A percentile compares a stretch with the other conserved stretches of the same genome.
These are phyloP conservation scores for Pholiota conissans DNA, from an alignment of 768 basidiomycete genomes.

Conservation along the genomic window DNA sequence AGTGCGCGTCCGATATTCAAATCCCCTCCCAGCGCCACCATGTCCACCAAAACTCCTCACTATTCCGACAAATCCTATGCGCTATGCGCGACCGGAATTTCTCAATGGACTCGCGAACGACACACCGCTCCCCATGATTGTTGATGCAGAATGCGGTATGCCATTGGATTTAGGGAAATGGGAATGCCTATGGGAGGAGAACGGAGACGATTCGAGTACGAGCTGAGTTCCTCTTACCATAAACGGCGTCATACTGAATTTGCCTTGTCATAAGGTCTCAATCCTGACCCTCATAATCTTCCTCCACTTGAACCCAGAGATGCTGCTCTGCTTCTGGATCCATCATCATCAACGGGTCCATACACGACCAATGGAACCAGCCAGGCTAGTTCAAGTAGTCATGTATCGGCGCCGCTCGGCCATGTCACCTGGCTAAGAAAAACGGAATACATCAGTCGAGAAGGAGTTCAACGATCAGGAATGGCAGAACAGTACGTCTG, in stretches of 20 bases:
- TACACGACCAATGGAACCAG: constrained; percentile 39
- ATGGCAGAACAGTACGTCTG: constrained; percentile 56
- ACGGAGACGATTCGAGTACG: constrained; percentile 67
- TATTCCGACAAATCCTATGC: constrained; percentile 85
- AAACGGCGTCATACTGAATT: not conserved
- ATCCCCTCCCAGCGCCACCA: constrained; percentile 93
- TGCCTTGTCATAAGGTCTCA: constrained; percentile 38
- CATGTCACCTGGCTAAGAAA: constrained; percentile 91
- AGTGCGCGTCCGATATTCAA: constrained; percentile 90
- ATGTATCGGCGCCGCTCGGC: constrained; percentile 43
- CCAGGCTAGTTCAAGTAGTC: constrained; percentile 33
- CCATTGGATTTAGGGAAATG: constrained; percentile 85
- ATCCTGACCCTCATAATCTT: constrained; percentile 61
- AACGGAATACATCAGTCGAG: constrained; percentile 83
- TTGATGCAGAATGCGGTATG: constrained; percentile 97
- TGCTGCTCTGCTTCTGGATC: constrained; percentile 72
- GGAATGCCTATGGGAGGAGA: constrained; percentile 83
- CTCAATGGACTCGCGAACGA: constrained; percentile 79
- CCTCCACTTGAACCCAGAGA: constrained; percentile 74
- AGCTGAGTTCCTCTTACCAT: not conserved
- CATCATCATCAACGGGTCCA: constrained; percentile 44
- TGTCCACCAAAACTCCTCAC: constrained; percentile 95
- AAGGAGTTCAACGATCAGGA: constrained; percentile 43
- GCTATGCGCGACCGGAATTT: constrained; percentile 87
- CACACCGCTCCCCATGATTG: constrained; percentile 89